A percentile compares a stretch with the other conserved stretches of the same genome.
phyloP scores from a whole-genome alignment of 331 rosid species.

The Cydonia oblonga region DNA sequence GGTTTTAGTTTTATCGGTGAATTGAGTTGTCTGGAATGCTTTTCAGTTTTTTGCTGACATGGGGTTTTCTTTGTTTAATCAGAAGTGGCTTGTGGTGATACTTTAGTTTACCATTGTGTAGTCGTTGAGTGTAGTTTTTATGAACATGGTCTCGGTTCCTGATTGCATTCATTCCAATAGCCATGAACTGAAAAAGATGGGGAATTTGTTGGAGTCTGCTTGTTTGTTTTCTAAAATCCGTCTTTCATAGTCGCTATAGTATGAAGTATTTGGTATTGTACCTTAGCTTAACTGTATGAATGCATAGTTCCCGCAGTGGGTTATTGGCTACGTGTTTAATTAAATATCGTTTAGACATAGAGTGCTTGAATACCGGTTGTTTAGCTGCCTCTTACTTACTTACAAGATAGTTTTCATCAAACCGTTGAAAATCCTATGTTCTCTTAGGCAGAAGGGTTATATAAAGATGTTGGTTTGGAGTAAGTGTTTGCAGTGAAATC shows the following conservation, averaged over 20 bases:
- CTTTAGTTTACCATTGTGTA: not conserved
- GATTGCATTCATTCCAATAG: not conserved
- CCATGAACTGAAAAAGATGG: not conserved
- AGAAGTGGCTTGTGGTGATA: not conserved
- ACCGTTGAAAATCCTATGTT: not conserved
- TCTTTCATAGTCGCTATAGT: not conserved
- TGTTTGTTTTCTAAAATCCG: not conserved
- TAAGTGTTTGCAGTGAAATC: not conserved
- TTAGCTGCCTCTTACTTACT: not conserved
- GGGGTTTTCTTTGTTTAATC: not conserved
- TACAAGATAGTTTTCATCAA: not conserved
- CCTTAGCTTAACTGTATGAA: no score
- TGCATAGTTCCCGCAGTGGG: not conserved
- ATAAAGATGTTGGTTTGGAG: not conserved
- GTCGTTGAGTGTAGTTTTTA: not conserved
- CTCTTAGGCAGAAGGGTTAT: not conserved
- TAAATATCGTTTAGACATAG: not conserved
- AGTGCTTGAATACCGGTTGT: not conserved
- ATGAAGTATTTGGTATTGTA: not conserved
- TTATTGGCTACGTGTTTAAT: not conserved
- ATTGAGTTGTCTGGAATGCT: not conserved
- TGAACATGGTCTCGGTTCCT: conserved; percentile 10
- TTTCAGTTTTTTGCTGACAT: not conserved
- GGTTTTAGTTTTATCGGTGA: conserved; percentile 1
- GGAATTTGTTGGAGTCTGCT: not conserved